Evolutionary conservation across 148 eudicot species (phyloP).

Genomic region (Pharnaceum exiguum): DNA sequence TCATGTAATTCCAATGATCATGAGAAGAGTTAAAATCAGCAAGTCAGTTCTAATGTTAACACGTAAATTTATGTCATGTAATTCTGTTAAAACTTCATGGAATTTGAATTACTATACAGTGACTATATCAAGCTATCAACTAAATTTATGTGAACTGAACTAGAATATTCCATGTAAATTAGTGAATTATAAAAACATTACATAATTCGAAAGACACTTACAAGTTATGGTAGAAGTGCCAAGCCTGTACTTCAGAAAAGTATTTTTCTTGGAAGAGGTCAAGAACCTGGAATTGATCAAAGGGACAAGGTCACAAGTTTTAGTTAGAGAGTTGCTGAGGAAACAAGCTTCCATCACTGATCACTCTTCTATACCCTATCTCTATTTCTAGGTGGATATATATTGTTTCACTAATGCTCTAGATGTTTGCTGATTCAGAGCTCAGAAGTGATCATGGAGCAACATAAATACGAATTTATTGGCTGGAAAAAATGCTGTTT

Average conservation of each 20-base stretch:
- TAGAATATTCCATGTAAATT: not conserved
- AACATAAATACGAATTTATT: not conserved
- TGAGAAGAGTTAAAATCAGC: too few species aligned
- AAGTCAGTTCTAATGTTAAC: too few species aligned
- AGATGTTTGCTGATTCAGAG: not conserved
- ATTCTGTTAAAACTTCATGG: too few species aligned
- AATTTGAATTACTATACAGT: too few species aligned
- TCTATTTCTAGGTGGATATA: not conserved
- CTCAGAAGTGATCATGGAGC: not conserved
- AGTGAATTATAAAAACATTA: not conserved
- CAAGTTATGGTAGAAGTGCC: constrained; percentile 35
- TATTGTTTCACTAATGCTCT: not conserved
- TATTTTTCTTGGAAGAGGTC: constrained; percentile 12
- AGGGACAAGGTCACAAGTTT: constrained; percentile 32
- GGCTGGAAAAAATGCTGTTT: not conserved
- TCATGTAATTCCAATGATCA: too few species aligned
- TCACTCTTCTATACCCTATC: too few species aligned
- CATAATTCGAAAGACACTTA: constrained; percentile 26
- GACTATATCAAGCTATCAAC: not conserved
- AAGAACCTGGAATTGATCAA: constrained; percentile 27
- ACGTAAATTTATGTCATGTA: too few species aligned
- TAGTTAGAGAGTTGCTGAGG: constrained; percentile 47
- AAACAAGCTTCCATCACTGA: constrained; percentile 69
- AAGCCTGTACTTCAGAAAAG: constrained; percentile 22
- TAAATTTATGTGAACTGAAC: not conserved